phyloP scores from a whole-genome alignment of 2,329 filamentous ascomycete genomes.

The Pseudocercospora musae region DNA sequence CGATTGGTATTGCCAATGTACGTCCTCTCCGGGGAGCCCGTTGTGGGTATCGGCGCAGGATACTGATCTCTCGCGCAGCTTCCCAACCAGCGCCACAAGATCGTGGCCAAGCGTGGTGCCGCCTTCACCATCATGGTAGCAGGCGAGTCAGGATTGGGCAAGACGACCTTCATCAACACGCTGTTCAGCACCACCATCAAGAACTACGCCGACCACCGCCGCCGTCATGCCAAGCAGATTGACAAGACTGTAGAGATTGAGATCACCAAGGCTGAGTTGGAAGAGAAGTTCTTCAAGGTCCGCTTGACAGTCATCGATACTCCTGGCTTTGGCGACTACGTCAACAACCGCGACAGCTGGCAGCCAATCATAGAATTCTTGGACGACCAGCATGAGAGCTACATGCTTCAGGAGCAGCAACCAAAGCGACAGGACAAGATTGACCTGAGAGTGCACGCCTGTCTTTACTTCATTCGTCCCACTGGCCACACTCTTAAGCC shows the following conservation, averaged over 20 bases:
- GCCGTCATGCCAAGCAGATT: conserved; percentile 97
- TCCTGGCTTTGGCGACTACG: conserved; percentile 98
- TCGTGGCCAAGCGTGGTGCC: conserved; percentile 80
- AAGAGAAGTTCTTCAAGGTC: conserved; percentile 99
- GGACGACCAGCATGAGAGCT: conserved; percentile 99
- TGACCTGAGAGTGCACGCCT: conserved; percentile 96
- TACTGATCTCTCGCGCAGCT: conserved; percentile 50
- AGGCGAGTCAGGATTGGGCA: conserved; percentile 96
- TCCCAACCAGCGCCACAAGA: conserved; percentile 71
- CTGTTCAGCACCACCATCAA: conserved; percentile 99
- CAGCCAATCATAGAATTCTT: conserved; percentile 99
- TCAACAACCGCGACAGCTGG: conserved; percentile 99
- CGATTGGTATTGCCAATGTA: conserved; percentile 73
- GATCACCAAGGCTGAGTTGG: conserved; percentile 98
- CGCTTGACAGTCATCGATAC: conserved; percentile 98
- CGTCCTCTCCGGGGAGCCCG: conserved; percentile 36
- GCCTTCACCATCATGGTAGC: conserved; percentile 99
- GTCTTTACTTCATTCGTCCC: conserved; percentile 97
- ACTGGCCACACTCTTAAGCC: conserved; percentile 98
- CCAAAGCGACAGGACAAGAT: conserved; percentile 98
- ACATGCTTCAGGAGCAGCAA: conserved; percentile 99
- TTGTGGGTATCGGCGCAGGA: conserved; percentile 1
- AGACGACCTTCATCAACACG: conserved; percentile 99
- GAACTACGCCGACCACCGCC: conserved; percentile 99
- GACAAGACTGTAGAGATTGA: conserved; percentile 99